Evolutionary conservation across 2,329 filamentous ascomycete genomes (phyloP), one percentile per base, ranked within the genome.

Genomic region (Stachybotrys echinatus): DNA sequence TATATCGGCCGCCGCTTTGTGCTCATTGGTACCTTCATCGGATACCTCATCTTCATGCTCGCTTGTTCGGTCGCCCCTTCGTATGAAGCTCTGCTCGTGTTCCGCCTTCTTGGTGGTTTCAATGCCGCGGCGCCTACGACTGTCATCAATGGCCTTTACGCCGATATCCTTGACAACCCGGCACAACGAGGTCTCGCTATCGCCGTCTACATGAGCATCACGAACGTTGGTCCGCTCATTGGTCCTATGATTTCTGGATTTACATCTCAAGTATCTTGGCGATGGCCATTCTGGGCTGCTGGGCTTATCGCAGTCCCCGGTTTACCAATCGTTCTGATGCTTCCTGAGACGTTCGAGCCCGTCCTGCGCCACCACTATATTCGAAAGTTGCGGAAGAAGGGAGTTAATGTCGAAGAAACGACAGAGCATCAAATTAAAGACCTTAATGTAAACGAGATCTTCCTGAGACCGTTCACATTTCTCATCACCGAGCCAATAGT

Each of bases 211-310:
- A 67, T 68, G 65, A 58, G 57, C 6, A 55, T 68, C 39, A 68
- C 65, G 7, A 66, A 59, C 2, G 50, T 60, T 4, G 65, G 62
- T 0, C 65, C 65, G 5, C 70, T 78, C 1, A 60, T 80, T 1
- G 77, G 77, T 0, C 76, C 77, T 2, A 71, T 80, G 12, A 69
- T 78, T 19, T 76, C 75, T 14, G 76, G 76, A 0, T 79, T 79
- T 56, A 57, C 77, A 0, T 67, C 77, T 4, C 67, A 73, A 46
- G 66, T 62, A n/a, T 70, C 65, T 19, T 70, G 71, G 55, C 62
- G 67, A 20, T 74, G 72, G 50, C 61, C 70, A 1, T 65, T 74
- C 27, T 74, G 70, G 65, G 66, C 74, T 19, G 54, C 70, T 1
- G 60, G 61, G 12, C 54, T 64, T 34, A 60, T 67, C 10, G 63